Evolutionary conservation across 805 yeast species (phyloP).

Genomic region (Lipomyces sp.): DNA sequence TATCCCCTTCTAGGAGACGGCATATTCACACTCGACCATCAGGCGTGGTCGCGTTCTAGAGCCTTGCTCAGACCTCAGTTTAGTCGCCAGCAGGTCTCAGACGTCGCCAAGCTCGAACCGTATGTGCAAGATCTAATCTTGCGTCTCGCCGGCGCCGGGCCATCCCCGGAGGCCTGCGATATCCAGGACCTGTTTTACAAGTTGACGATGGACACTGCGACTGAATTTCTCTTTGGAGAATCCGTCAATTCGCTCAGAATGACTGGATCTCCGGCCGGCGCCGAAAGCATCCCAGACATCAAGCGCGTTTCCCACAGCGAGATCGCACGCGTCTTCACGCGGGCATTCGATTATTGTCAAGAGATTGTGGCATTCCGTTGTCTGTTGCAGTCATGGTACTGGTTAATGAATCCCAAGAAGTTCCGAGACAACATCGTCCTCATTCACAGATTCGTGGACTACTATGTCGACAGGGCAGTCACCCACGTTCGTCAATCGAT

Average conservation of each 20-base stretch:
- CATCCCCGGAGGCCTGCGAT: constrained; percentile 35
- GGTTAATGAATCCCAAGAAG: constrained; percentile 36
- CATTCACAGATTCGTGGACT: constrained; percentile 48
- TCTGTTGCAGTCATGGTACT: constrained; percentile 37
- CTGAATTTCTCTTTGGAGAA: constrained; percentile 46
- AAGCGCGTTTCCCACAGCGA: constrained; percentile 27
- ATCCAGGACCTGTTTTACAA: constrained; percentile 41
- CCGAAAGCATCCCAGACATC: constrained; percentile 3
- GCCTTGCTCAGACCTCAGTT: constrained; percentile 48
- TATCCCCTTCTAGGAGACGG: constrained; percentile 46
- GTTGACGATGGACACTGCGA: constrained; percentile 45
- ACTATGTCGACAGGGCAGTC: constrained; percentile 50
- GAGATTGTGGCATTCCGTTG: constrained; percentile 31
- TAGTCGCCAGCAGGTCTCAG: constrained; percentile 43
- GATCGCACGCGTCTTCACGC: constrained; percentile 31
- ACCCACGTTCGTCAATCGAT: constrained; percentile 3
- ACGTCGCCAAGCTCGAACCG: constrained; percentile 37
- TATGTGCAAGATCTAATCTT: constrained; percentile 41
- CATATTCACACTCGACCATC: constrained; percentile 46
- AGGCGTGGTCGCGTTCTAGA: constrained; percentile 47
- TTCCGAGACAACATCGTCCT: constrained; percentile 45
- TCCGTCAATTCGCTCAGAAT: constrained; percentile 38
- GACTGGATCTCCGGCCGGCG: neutral
- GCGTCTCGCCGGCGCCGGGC: constrained; percentile 8
- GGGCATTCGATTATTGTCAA: constrained; percentile 38